Percentiles rank a stretch among this genome's conserved stretches.
Conservation (phyloP, 768 basidiomycete genomes). For the Lactarius akahatsu region DNA sequence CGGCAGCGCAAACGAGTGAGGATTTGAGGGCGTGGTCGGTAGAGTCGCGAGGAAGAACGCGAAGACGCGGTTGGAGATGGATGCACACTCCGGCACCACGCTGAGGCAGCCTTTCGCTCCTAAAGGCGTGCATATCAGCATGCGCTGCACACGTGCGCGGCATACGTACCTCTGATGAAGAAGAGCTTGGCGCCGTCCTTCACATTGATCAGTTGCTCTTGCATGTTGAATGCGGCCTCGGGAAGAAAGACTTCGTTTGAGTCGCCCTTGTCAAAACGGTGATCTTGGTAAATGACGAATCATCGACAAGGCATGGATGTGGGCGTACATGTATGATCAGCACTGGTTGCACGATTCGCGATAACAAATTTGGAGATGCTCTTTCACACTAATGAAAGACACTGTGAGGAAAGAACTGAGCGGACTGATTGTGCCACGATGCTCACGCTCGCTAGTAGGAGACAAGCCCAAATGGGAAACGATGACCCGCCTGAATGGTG, state of each 20-base stretch:
- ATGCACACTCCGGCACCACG: constrained; percentile 29
- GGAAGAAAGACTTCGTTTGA: constrained; percentile 21
- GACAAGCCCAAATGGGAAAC: constrained; percentile 24
- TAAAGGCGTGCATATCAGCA: constrained; percentile 9
- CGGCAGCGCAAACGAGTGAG: neutral
- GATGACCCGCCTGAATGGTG: constrained; percentile 29
- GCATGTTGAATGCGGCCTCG: constrained; percentile 17
- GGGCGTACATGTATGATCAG: constrained; percentile 27
- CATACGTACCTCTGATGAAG: constrained; percentile 23
- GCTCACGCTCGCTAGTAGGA: constrained; percentile 21
- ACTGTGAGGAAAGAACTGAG: neutral
- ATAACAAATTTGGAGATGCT: constrained; percentile 14
- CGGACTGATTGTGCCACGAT: neutral
- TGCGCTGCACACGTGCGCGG: neutral
- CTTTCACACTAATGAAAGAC: neutral
- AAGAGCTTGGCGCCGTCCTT: constrained; percentile 28
- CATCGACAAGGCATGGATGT: neutral
- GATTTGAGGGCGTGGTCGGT: constrained; percentile 21
- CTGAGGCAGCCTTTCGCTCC: constrained; percentile 26
- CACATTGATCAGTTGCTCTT: constrained; percentile 26
- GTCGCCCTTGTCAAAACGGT: constrained; percentile 23
- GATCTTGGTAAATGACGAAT: neutral
- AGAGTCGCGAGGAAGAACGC: constrained; percentile 28
- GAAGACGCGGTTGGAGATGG: constrained; percentile 32
- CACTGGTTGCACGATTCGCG: constrained; percentile 16